Evolutionary conservation across 805 yeast species (phyloP).

Genomic region (Jamesozyma rosinii): DNA sequence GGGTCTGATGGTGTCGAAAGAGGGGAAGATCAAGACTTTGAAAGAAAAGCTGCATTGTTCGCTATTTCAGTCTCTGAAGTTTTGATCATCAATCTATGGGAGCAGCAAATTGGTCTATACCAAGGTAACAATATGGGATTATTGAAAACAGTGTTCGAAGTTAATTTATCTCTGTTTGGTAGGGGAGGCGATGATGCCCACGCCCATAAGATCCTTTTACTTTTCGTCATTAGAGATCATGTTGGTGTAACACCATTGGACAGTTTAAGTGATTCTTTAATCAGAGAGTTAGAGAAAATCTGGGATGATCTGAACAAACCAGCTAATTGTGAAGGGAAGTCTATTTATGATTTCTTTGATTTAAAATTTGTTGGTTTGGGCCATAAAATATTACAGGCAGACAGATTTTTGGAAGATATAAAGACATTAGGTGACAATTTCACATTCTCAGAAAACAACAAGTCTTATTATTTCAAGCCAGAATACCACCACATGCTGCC

Average conservation of each 20-base stretch:
- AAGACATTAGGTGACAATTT: conserved; percentile 56
- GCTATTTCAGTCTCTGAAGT: conserved; percentile 89
- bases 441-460: conserved; percentile 21
- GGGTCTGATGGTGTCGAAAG: conserved; percentile 98
- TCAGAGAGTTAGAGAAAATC: conserved; percentile 60
- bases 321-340: conserved; percentile 37
- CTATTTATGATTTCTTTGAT: conserved; percentile 73
- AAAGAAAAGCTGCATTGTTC: conserved; percentile 89
- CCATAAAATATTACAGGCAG: conserved; percentile 77
- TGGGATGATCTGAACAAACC: conserved; percentile 80
- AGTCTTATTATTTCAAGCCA: conserved; percentile 43
- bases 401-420: conserved; percentile 42
- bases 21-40: conserved; percentile 97
- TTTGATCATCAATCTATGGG: conserved; percentile 90
- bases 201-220: conserved; percentile 52
- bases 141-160: conserved; percentile 92
- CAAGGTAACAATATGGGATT: conserved; percentile 98
- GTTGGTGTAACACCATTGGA: conserved; percentile 77
- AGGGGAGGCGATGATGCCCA: conserved; percentile 22
- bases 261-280: conserved; percentile 59
- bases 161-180: conserved; percentile 78
- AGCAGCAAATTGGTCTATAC: conserved; percentile 89
- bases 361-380: conserved; percentile 70
- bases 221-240: conserved; percentile 90
- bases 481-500: conserved; percentile 81